Percentiles rank a stretch among this genome's conserved stretches.
Evolutionary conservation across 83 land plant genomes (phyloP).

Genomic region (Thuja plicata): DNA sequence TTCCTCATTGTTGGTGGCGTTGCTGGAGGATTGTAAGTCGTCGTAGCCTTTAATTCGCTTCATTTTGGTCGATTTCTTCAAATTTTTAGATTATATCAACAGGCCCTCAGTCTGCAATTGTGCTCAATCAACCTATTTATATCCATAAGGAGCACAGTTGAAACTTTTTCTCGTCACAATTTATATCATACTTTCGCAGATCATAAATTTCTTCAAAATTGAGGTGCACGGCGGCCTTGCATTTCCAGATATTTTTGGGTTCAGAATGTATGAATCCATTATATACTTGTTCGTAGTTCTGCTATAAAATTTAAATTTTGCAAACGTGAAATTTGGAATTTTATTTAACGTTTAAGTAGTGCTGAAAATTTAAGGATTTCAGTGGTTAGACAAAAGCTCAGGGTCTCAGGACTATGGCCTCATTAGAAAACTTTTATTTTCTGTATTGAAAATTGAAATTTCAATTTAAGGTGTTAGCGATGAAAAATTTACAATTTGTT

Average conservation of each 20-base stretch:
- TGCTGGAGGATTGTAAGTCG: constrained; percentile 91
- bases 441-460: too few relatives aligned
- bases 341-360: neutral
- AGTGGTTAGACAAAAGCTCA: neutral
- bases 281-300: neutral
- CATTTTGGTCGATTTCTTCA: neutral
- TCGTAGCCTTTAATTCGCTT: neutral
- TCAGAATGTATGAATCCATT: neutral
- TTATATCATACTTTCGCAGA: too few relatives aligned
- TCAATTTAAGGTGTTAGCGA: too few relatives aligned
- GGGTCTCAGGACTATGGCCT: neutral
- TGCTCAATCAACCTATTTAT: too few relatives aligned
- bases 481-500: too few relatives aligned
- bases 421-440: too few relatives aligned
- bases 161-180: too few relatives aligned
- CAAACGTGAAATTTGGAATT: neutral
- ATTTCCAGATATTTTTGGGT: neutral
- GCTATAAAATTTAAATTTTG: neutral
- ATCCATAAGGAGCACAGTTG: too few relatives aligned
- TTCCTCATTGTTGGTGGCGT: constrained; percentile 90
- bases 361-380: neutral
- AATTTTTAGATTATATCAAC: too few relatives aligned
- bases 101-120: too few relatives aligned
- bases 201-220: too few relatives aligned
- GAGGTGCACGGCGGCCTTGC: neutral